Percentiles rank a stretch among this genome's conserved stretches.
Conservation (phyloP, 2,329 filamentous ascomycete species). For the Aspergillus flavus region DNA sequence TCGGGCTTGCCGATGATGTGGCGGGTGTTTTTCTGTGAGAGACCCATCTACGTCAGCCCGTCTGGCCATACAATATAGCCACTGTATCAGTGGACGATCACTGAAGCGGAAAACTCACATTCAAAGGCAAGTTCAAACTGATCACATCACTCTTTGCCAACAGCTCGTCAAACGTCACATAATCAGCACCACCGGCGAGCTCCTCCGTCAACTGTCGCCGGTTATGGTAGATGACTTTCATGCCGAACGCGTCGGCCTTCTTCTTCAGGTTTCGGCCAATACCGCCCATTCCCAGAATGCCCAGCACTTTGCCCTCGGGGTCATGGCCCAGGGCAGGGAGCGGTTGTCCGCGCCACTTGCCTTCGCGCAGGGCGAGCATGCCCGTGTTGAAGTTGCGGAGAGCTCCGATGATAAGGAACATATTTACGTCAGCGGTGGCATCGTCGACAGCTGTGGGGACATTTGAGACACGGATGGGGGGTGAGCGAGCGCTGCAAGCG, state of each 20-base stretch:
- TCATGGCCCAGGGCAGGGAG: constrained; percentile 68
- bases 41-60: not conserved
- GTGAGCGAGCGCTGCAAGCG: constrained; percentile 66
- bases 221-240: constrained; percentile 76
- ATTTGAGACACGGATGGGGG: constrained; percentile 71
- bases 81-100: not conserved
- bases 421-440: constrained; percentile 77
- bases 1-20: constrained; percentile 74
- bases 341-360: constrained; percentile 66
- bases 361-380: constrained; percentile 66
- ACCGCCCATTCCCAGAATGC: constrained; percentile 83
- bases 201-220: constrained; percentile 62
- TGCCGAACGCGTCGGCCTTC: constrained; percentile 75
- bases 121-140: constrained; percentile 78
- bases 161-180: constrained; percentile 71
- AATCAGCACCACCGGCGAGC: constrained; percentile 42
- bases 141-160: constrained; percentile 72
- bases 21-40: constrained; percentile 61
- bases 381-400: constrained; percentile 71
- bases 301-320: constrained; percentile 75
- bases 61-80: not conserved
- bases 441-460: constrained; percentile 80
- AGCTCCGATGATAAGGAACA: constrained; percentile 80
- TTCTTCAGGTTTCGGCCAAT: constrained; percentile 77
- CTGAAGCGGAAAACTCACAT: constrained; percentile 58